Percentiles rank a stretch among this genome's conserved stretches.
Conservation (phyloP, 495 filamentous ascomycete species). For the Penicillium paradoxum region DNA sequence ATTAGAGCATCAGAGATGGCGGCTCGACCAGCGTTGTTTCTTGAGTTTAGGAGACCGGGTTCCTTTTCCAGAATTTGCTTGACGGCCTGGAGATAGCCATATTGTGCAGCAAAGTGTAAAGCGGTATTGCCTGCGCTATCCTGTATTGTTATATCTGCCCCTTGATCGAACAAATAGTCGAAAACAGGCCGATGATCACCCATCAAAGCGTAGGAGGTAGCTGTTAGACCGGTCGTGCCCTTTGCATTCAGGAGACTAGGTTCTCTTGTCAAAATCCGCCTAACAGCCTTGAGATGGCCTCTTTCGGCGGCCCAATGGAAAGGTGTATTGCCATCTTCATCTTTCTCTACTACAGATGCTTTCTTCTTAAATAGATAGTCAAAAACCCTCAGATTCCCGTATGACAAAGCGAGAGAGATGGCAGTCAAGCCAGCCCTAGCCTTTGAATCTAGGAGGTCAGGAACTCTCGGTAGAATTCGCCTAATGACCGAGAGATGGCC, state of each 20-base stretch:
- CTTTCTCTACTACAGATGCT: too few relatives aligned
- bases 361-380: too few relatives aligned
- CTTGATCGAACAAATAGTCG: not conserved
- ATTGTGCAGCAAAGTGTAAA: not conserved
- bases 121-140: not conserved
- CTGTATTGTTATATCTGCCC: not conserved
- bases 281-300: too few relatives aligned
- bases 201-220: not conserved
- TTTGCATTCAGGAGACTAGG: not conserved
- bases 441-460: not conserved
- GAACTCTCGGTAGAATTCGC: not conserved
- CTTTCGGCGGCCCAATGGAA: too few relatives aligned
- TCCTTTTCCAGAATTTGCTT: not conserved
- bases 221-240: not conserved
- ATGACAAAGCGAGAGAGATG: too few relatives aligned
- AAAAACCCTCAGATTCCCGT: too few relatives aligned
- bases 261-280: too few relatives aligned
- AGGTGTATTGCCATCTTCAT: too few relatives aligned
- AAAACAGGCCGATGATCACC: not conserved
- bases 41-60: not conserved
- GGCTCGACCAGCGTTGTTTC: not conserved
- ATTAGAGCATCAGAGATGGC: too few relatives aligned
- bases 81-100: not conserved
- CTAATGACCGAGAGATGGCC: too few relatives aligned
- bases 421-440: too few relatives aligned